Evolutionary conservation across 2,329 filamentous ascomycete genomes (phyloP).

Genomic region (Penicillium sp.): DNA sequence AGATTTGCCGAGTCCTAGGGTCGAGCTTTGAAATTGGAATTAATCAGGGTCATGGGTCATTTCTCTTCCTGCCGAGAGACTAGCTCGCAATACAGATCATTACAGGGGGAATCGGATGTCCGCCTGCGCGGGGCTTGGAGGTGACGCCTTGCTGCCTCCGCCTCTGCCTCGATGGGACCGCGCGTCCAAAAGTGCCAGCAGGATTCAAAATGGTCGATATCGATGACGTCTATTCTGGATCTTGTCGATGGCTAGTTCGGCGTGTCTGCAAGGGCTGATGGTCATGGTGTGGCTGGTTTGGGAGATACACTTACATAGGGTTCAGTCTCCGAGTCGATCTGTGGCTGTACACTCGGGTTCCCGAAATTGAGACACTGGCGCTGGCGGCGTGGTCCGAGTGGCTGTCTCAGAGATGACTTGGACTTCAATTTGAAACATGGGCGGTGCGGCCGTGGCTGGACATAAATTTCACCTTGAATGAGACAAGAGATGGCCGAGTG

Average conservation of each 20-base stretch:
- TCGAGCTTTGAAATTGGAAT: constrained; percentile 1
- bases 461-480: not conserved
- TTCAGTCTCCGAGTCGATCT: not conserved
- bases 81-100: not conserved
- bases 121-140: too few species aligned
- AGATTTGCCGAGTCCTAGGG: constrained; percentile 2
- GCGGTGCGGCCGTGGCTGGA: not conserved
- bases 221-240: not conserved
- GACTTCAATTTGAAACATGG: not conserved
- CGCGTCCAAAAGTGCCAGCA: not conserved
- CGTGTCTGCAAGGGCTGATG: not conserved
- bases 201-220: not conserved
- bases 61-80: not conserved
- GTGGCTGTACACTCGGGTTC: constrained; percentile 5
- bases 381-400: constrained; percentile 1
- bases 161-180: not conserved
- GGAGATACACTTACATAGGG: not conserved
- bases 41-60: constrained; percentile 2
- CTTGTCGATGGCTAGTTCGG: not conserved
- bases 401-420: not conserved
- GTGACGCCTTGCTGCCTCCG: not conserved
- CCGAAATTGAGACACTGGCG: not conserved
- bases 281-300: not conserved
- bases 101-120: not conserved
- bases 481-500: not conserved